Evolutionary conservation across 345 rosid genomes (phyloP), one percentile per base, ranked within the genome.

Genomic region (Draba incana): DNA sequence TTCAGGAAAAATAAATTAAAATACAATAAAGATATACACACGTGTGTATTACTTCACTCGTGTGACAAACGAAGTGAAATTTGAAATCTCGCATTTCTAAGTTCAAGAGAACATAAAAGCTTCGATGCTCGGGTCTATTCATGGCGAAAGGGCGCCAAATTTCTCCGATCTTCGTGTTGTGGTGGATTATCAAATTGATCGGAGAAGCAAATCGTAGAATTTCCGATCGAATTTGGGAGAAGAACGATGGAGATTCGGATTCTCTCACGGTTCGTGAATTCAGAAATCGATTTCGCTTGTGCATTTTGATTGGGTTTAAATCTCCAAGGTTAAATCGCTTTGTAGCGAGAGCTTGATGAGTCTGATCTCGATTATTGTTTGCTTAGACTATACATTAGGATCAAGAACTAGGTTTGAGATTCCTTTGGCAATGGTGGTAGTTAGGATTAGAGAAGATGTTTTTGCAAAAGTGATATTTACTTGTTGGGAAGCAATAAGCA

Each of bases 121-220:
- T 38, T 48, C 23, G 14, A 43, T 54, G 27, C 11, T 48, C 68
- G 25, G 8, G 25, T 3, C 53, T 64, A 23, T 44, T 54, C 66
- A 59, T 69, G 45, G 66, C 51, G 41, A 15, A 57, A 57, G 6
- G 44, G 66, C 74, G 67, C 66, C 67, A 69, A 69, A 16, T 49
- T 48, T 57, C 38, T 47, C 25, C 4, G 28, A 35, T 23, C 28
- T n/a, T 37, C 20, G 42, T n/a, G 64, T 42, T 53, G 3, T 62
- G 31, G 38, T 66, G 43, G 54, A 16, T 39, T 8, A 4, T 16
- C 15, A 2, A 5, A 30, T 3, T 4, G 39, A 41, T 13, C 43
- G 5, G 43, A 1, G 11, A 46, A 15, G 43, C 0, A 12, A 46
- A 30, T 46, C 42, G 6, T 45, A 31, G 56, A 31, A 5, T 48